Evolutionary conservation across 2,329 filamentous ascomycete genomes (phyloP), one percentile per base, ranked within the genome.

Genomic region (Colletotrichum sp.): DNA sequence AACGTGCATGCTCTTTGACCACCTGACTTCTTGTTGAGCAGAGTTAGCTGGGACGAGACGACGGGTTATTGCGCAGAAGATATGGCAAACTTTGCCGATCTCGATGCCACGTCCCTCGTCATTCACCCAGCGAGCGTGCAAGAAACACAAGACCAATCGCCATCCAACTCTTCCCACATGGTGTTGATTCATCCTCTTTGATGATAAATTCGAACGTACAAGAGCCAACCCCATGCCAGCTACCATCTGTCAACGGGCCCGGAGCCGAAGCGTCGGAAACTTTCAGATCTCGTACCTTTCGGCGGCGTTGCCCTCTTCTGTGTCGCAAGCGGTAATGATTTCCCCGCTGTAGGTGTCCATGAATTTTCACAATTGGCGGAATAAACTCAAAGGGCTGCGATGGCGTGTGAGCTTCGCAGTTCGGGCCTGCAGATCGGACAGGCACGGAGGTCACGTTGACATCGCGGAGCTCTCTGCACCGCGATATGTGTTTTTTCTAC

Each of bases 21-120:
- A 48, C n/a, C 24, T 52, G 57, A 26, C 43, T 28, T 48, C 12
- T 65, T 63, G 24, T 65, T 76, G 59, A 55, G 70, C 74, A 76
- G 34, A 76, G 64, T 76, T 75, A 48, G 9, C 26, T 16, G 28
- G 59, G 48, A 65, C 64, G 65, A 74, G 74, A 74, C 74, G 74
- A 76, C 57, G 64, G 70, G 52, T 66, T 60, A 76, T 48, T 48
- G 64, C 73, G 63, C 65, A 52, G 48, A 26, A 65, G 59, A 28
- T 39, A 32, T 70, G 16, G 28, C 16, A 72, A 75, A 75, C 73
- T 76, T 59, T 76, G 74, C 71, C 30, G 26, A 74, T 73, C 64
- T 59, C 24, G 30, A 24, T 39, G 39, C 61, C 39, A 34, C 30
- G 24, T 65, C 26, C 18, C n/a, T 36, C 26, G 60, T 52, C 60